These are phyloP conservation scores for Solanum hybrid DNA, from an alignment of 305 asterid species.

Conservation along the genomic window DNA sequence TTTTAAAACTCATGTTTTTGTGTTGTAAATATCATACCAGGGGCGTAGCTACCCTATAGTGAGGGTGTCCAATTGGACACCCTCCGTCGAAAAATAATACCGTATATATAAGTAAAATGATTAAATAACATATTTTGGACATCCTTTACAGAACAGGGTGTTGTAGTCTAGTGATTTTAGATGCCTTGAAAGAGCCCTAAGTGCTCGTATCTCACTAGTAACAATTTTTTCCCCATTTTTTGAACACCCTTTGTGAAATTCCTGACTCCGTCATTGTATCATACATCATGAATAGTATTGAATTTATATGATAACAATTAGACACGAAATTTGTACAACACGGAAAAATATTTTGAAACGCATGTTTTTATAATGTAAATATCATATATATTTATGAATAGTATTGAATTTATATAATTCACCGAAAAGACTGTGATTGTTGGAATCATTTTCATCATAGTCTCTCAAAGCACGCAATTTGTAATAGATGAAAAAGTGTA, in stretches of 20 bases:
- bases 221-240: too few relatives aligned
- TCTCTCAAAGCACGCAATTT: neutral
- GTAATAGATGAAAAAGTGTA: neutral
- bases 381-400: neutral
- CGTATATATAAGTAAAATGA: too few relatives aligned
- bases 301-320: neutral
- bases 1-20: neutral
- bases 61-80: neutral
- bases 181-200: neutral
- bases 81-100: too few relatives aligned
- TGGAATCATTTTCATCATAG: neutral
- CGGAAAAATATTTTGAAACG: neutral
- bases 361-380: neutral
- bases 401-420: neutral
- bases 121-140: too few relatives aligned
- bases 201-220: too few relatives aligned
- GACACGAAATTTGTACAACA: neutral
- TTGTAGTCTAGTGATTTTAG: neutral
- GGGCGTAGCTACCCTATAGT: neutral
- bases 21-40: neutral
- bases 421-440: neutral
- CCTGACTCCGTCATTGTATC: too few relatives aligned
- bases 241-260: too few relatives aligned
- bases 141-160: too few relatives aligned
- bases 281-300: neutral